Conservation (phyloP, 2,329 filamentous ascomycete species). For the Penicillium verrucosum region DNA sequence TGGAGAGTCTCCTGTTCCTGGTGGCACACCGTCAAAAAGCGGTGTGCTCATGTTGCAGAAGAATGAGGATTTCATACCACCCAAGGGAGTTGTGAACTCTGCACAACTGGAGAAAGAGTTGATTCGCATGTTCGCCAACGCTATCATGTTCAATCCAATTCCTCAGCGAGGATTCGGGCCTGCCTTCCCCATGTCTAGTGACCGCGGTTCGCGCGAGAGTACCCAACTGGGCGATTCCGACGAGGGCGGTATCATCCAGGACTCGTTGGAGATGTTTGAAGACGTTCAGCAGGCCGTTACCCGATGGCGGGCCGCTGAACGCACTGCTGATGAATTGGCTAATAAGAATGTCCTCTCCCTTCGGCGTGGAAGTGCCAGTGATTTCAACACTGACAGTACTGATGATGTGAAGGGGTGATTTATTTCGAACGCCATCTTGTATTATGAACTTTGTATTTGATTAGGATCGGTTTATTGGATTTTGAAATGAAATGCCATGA, state of each 20-base stretch:
- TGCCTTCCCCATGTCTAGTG: slow-evolving; percentile 54
- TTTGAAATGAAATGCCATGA: slow-evolving; percentile 10
- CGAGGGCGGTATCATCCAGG: slow-evolving; percentile 82
- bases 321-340: slow-evolving; percentile 39
- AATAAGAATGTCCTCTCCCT: slow-evolving; percentile 39
- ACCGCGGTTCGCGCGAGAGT: slow-evolving; percentile 33
- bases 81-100: slow-evolving; percentile 87
- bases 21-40: slow-evolving; percentile 39
- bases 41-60: slow-evolving; percentile 49
- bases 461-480: slow-evolving; percentile 10
- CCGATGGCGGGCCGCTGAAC: slow-evolving; percentile 71
- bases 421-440: slow-evolving; percentile 2
- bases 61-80: slow-evolving; percentile 74
- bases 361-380: slow-evolving; percentile 37
- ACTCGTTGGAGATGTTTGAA: slow-evolving; percentile 84
- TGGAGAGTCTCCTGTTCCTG: slow-evolving; percentile 48
- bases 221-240: slow-evolving; percentile 64
- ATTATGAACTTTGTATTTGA: slow-evolving; percentile 22
- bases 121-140: slow-evolving; percentile 95
- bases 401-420: slow-evolving; percentile 35
- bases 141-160: slow-evolving; percentile 96
- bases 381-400: slow-evolving; percentile 36
- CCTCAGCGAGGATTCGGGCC: slow-evolving; percentile 67
- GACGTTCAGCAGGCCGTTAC: slow-evolving; percentile 77
- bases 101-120: slow-evolving; percentile 89